Conservation (phyloP, 169 alveolate species). For the Cryptosporidium canis region DNA sequence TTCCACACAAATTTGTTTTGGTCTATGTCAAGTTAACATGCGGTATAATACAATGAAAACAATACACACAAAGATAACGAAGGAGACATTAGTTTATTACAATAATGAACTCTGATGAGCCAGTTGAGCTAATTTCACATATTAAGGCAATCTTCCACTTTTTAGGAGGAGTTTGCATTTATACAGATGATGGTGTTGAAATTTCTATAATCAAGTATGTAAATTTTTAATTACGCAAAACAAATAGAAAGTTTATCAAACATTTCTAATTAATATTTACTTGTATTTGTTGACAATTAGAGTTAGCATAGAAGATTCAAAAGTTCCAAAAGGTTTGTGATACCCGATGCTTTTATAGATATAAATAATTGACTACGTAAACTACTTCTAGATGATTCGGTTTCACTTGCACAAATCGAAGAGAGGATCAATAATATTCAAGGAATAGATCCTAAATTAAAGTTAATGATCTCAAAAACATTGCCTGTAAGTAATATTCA, state of each 20-base stretch:
- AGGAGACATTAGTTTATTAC: neutral
- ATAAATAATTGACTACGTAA: neutral
- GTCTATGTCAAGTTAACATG: conserved; percentile 41
- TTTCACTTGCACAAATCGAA: conserved; percentile 27
- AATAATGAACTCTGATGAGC: conserved; percentile 10
- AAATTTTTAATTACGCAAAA: neutral
- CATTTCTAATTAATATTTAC: neutral
- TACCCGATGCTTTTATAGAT: neutral
- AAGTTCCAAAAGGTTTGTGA: neutral
- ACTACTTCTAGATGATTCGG: conserved; percentile 17
- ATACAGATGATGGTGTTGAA: neutral
- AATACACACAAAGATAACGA: conserved; percentile 8
- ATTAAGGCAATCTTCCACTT: conserved; percentile 57
- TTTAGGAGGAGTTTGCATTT: conserved; percentile 43
- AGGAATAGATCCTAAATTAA: conserved; percentile 37
- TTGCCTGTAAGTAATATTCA: conserved; percentile 40
- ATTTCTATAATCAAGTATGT: conserved; percentile 55
- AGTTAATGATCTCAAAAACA: conserved; percentile 49
- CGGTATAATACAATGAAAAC: neutral
- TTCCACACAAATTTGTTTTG: conserved; percentile 71
- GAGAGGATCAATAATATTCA: conserved; percentile 52
- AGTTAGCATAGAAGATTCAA: neutral
- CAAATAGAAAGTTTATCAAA: neutral
- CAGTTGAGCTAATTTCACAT: conserved; percentile 45
- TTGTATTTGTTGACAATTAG: neutral